These are phyloP conservation scores for Phanerodontia chrysosporium DNA, from an alignment of 768 basidiomycete genomes.

Conservation along the genomic window DNA sequence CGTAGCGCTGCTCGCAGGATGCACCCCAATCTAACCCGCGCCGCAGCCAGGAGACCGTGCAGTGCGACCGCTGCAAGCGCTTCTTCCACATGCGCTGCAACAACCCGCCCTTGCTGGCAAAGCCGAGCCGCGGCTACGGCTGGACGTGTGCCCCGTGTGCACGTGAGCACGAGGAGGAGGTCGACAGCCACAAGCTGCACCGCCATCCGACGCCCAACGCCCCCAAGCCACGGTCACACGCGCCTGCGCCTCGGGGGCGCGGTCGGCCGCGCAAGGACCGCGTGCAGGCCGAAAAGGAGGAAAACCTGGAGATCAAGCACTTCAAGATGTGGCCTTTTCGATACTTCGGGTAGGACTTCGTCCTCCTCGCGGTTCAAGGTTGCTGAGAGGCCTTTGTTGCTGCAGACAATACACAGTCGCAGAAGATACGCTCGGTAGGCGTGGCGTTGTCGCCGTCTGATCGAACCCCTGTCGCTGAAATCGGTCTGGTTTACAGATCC, in stretches of 20 bases:
- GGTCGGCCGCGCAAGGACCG: conserved; percentile 78
- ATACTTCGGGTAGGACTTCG: conserved; percentile 87
- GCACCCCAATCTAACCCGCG: conserved; percentile 16
- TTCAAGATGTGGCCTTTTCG: conserved; percentile 93
- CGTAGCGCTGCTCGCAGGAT: conserved; percentile 24
- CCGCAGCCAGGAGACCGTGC: conserved; percentile 74
- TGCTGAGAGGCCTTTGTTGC: conserved; percentile 15
- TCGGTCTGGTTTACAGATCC: conserved; percentile 56
- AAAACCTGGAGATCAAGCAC: conserved; percentile 73
- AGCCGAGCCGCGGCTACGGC: conserved; percentile 93
- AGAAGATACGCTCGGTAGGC: conserved; percentile 83
- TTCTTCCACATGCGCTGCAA: conserved; percentile 96
- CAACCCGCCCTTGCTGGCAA: conserved; percentile 83
- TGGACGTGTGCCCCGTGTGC: conserved; percentile 98
- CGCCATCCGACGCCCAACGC: conserved; percentile 55
- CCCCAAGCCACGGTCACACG: conserved; percentile 63
- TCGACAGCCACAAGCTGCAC: conserved; percentile 63
- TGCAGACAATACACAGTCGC: conserved; percentile 85
- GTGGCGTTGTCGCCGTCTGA: conserved; percentile 5
- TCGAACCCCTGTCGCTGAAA: conserved; percentile 20
- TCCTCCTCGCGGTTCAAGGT: background rate
- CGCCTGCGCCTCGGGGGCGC: conserved; percentile 66
- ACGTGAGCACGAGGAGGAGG: conserved; percentile 79
- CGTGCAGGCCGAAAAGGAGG: conserved; percentile 68
- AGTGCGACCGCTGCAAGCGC: conserved; percentile 87